Base-by-base conservation (phyloP, 2,329 filamentous ascomycete species). In the Gyromitra esculenta region DNA sequence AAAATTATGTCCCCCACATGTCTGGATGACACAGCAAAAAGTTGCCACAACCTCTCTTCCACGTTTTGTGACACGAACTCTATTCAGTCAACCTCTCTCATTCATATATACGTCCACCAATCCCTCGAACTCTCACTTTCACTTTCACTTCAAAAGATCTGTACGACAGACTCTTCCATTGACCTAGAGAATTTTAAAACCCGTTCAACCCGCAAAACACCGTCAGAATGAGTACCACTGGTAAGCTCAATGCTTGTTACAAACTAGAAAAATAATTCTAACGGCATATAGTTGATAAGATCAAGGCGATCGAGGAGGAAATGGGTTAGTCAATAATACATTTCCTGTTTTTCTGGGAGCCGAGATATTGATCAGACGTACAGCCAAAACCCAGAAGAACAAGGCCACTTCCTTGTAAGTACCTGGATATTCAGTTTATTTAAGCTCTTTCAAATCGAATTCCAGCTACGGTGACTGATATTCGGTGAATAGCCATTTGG, bases 321-420 rank as follows among this genome's bases (percentile, higher is more conserved):
- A 80, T 80, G 79, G 72, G 78, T 79, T 64, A 48, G 76, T 67
- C 41, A 35, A 21, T 37, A 59, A 56, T 56, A 13, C 31, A 21
- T 54, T 15, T 54, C 43, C 13, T 35, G 41, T 15, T 54, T 11
- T 45, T 37, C 37, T 57, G 9, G 60, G 43, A 35, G 41, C 15
- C 45, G 52, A n/a, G 41, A 63, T 75, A 59, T 70, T 77, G 69
- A 63, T 56, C 48, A n/a, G 35, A 50, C n/a, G 6, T 45, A 43
- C 50, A 79, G 79, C 79, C 50, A 79, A 79, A 66, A 80, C 79
- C 11, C 79, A 80, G 43, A 80, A 80, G 67, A 80, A 80, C 45
- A 80, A 80, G 59, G 79, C 79, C 31, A 80, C 79, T 50, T 79
- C 78, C 31, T 80, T 78, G 77, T 79, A 31, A 71, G 77, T 57